Base-by-base conservation (phyloP, 192 early-diverging fungal genomes). In the Backusella tuberculispora region DNA sequence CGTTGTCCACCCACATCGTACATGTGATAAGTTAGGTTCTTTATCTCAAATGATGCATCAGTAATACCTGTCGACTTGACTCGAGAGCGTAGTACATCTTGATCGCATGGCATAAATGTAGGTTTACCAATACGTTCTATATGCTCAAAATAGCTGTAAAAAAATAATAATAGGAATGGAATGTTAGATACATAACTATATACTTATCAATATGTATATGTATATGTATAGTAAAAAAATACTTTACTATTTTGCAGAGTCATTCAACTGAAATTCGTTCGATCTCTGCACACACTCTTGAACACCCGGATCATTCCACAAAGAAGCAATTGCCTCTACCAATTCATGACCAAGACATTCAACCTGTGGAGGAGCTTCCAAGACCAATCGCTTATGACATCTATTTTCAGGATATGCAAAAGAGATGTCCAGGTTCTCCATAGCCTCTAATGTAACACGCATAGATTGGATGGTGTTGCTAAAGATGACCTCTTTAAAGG, bases 61-160 rank as follows among this genome's bases (percentile, higher is more conserved):
- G 95, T 97, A 79, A 99, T 99, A 73, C 96, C 96, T 1, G 97
- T 97, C 0, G 97, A 96, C 86, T 97, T 99, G 74, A 99, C 96
- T 46, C 97, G 92, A 40, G 97, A 97, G 67, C 96, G 88, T 71
- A 99, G 89, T 48, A 99, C 95, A 81, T 99, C 97, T 85, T 99
- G 97, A 80, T 99, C 95, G 34, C 91, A 93, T 41, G 97, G 97
- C 44, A 92, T 77, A 76, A 96, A 99, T 69, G 91, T 86, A 17
- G 89, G 81, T 69, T 87, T 85, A 45, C 90, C 88, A 75, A 99
- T 97, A 38, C 96, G 90, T 26, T 93, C 92, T 41, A 99, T 94
- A 29, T 92, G 85, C 74, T 97, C 95, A 87, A 97, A 97, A 85
- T 98, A 98, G 84, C 92, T 93, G 80, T 37, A 14, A 46, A 60